Conservation (phyloP, 768 basidiomycete genomes). For the Cystofilobasidium macerans region DNA sequence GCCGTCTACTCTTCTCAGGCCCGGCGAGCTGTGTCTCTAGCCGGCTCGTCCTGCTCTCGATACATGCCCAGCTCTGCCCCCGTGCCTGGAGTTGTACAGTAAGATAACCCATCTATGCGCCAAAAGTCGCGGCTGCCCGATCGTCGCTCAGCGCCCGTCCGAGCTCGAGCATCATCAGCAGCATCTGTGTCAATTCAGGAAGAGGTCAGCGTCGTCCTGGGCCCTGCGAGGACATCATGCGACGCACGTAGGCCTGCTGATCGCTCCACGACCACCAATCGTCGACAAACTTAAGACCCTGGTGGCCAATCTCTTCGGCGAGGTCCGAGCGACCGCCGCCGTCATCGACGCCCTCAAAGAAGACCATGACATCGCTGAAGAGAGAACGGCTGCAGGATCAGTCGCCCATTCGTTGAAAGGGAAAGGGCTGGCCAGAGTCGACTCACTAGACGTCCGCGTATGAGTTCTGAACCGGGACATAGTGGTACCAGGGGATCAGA, state of each 20-base stretch:
- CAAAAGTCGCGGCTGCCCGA: neutral
- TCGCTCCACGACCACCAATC: constrained; percentile 24
- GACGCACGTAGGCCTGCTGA: constrained; percentile 21
- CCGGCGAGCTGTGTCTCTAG: no score
- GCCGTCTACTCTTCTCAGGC: no score
- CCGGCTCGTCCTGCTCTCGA: no score
- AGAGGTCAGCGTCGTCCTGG: no score
- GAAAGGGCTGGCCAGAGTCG: no score
- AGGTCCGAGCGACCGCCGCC: constrained; percentile 3
- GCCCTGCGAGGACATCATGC: neutral
- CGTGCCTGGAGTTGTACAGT: neutral
- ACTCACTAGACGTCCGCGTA: constrained; percentile 21
- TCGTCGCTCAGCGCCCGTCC: constrained; percentile 15
- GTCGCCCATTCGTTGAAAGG: no score
- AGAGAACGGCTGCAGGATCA: neutral
- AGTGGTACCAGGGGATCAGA: constrained; percentile 25
- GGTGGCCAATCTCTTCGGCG: constrained; percentile 18
- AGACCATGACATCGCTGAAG: constrained; percentile 18
- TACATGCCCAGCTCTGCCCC: no score
- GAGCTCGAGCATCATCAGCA: constrained; percentile 9
- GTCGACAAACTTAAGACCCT: constrained; percentile 12
- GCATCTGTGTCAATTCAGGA: no score
- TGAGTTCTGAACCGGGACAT: constrained; percentile 15
- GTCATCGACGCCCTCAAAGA: constrained; percentile 20
- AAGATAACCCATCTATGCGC: constrained; percentile 10